A percentile compares a stretch with the other conserved stretches of the same genome.
Conservation (phyloP, 2,329 filamentous ascomycete genomes). For the Fusarium haematococcum region DNA sequence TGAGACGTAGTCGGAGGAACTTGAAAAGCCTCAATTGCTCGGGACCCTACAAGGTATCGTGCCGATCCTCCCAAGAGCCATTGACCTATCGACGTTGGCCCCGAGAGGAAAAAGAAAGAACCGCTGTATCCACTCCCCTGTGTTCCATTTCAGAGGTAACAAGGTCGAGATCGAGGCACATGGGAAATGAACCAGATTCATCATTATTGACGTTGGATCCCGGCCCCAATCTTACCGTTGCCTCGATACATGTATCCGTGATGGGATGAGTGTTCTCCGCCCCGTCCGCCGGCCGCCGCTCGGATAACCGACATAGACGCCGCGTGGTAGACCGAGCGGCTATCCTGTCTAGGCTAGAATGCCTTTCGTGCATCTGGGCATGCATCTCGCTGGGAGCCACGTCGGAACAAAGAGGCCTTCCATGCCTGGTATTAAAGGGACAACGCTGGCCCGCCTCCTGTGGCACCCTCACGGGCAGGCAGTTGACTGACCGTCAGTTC, state of each 20-base stretch:
- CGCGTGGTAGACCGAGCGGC: slow-evolving; percentile 31
- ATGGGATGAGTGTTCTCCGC: not conserved
- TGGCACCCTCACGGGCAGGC: not conserved
- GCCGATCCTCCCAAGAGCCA: slow-evolving; percentile 36
- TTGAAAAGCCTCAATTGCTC: slow-evolving; percentile 30
- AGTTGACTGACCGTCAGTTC: not conserved
- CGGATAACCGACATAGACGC: slow-evolving; percentile 35
- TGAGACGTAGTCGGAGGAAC: not conserved
- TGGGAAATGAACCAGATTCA: slow-evolving; percentile 27
- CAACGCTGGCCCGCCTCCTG: not conserved
- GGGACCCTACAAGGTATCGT: slow-evolving; percentile 29
- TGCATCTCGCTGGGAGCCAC: slow-evolving; percentile 15
- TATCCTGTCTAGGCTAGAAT: slow-evolving; percentile 33
- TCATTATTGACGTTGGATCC: slow-evolving; percentile 11
- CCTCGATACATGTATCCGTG: not conserved
- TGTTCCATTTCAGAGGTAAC: slow-evolving; percentile 29
- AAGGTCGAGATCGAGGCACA: slow-evolving; percentile 17
- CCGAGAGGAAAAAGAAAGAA: slow-evolving; percentile 15
- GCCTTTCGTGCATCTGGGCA: slow-evolving; percentile 24
- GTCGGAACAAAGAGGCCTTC: not conserved
- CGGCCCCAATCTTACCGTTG: not conserved
- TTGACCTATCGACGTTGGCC: slow-evolving; percentile 40
- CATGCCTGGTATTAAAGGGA: slow-evolving; percentile 15
- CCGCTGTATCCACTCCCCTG: slow-evolving; percentile 29
- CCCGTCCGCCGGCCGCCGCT: slow-evolving; percentile 16